Conservation (phyloP, 176 grass and related monocot species). For the Lolium perenne region DNA sequence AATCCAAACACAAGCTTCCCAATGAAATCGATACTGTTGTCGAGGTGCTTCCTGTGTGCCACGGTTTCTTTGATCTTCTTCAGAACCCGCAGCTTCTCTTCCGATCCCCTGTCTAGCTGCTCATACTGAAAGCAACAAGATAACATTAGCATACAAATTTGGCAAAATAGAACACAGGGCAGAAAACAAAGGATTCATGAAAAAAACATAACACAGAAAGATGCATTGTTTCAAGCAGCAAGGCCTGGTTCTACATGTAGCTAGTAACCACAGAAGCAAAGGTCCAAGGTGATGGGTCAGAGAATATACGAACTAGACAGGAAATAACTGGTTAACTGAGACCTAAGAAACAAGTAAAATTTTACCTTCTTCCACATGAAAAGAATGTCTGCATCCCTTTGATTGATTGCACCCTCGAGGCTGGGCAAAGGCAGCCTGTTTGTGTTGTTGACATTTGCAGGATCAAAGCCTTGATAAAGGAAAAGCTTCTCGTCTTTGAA, state of each 20-base stretch:
- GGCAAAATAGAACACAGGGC: neutral
- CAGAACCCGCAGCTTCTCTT: conserved; percentile 57
- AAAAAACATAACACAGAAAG: neutral
- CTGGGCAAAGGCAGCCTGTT: conserved; percentile 45
- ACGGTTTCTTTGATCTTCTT: conserved; percentile 64
- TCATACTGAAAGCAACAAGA: conserved; percentile 65
- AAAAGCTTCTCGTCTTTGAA: conserved; percentile 80
- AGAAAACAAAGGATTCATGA: neutral
- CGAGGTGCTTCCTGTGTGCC: conserved; percentile 73
- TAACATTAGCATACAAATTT: conserved; percentile 9
- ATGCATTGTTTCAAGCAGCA: neutral
- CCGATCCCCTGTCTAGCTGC: conserved; percentile 47
- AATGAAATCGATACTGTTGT: conserved; percentile 44
- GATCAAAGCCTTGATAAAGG: conserved; percentile 88
- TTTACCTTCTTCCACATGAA: conserved; percentile 82
- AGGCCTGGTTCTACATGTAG: neutral
- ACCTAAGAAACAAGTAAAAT: neutral
- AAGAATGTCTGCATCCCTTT: conserved; percentile 85
- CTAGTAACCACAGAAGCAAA: neutral
- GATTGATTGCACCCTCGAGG: conserved; percentile 51
- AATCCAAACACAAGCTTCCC: too few species aligned
- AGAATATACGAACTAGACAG: neutral
- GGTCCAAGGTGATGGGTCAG: neutral
- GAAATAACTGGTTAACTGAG: neutral
- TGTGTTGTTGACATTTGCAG: conserved; percentile 56